Conservation (phyloP, 2,329 filamentous ascomycete species). For the Epichloe uncinata region DNA sequence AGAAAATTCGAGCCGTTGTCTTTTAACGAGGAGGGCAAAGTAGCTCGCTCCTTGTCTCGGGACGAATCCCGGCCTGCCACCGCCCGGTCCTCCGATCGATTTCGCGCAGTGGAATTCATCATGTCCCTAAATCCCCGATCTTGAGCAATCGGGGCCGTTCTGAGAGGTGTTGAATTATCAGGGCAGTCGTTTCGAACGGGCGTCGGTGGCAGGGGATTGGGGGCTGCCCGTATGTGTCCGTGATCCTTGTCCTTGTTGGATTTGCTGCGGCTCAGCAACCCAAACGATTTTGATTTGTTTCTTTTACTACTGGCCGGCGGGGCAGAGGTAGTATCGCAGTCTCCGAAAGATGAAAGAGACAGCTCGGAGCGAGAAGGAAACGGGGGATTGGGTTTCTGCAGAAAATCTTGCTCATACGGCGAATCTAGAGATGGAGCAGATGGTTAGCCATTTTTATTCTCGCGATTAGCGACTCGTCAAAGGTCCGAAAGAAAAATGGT, state of each 20-base stretch:
- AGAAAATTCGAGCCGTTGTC: conserved; percentile 54
- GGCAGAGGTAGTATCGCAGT: conserved; percentile 27
- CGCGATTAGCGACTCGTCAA: not conserved
- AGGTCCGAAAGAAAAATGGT: not conserved
- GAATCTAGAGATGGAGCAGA: conserved; percentile 10
- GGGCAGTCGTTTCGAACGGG: conserved; percentile 15
- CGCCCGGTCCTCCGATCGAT: conserved; percentile 59
- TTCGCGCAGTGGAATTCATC: conserved; percentile 51
- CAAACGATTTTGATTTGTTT: conserved; percentile 42
- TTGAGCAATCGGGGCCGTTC: conserved; percentile 49
- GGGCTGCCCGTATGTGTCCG: conserved; percentile 24
- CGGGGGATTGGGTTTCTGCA: conserved; percentile 26
- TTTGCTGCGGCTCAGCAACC: conserved; percentile 35
- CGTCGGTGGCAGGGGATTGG: conserved; percentile 11
- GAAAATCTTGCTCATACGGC: conserved; percentile 17
- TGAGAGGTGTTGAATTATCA: conserved; percentile 28
- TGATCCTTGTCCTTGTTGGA: conserved; percentile 39
- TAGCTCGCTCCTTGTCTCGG: conserved; percentile 35
- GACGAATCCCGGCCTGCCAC: conserved; percentile 29
- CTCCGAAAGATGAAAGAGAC: conserved; percentile 35
- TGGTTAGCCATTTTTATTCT: not conserved
- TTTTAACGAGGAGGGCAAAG: conserved; percentile 40
- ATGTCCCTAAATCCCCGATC: conserved; percentile 57
- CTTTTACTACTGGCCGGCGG: conserved; percentile 28
- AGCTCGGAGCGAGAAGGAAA: conserved; percentile 37